phyloP scores from a whole-genome alignment of 1,284 basidiomycete genomes.

The Ustilago sp. region DNA sequence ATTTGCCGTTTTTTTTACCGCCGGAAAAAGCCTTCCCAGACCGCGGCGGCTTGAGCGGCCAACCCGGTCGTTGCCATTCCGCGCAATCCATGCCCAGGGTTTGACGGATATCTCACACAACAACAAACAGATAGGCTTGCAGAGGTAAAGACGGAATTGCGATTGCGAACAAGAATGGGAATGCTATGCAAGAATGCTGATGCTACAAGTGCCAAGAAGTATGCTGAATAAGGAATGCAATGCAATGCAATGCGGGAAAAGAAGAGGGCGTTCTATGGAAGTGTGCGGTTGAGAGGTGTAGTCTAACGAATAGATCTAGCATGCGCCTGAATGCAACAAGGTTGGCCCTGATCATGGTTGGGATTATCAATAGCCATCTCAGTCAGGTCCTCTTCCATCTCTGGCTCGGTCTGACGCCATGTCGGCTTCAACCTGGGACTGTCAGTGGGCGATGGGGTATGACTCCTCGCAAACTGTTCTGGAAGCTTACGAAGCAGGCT shows the following conservation, averaged over 20 bases:
- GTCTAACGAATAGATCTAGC: slow-evolving; percentile 22
- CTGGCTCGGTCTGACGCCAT: slow-evolving; percentile 6
- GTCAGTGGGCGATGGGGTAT: slow-evolving; percentile 26
- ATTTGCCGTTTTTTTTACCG: slow-evolving; percentile 18
- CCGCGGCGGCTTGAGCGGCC: neutral
- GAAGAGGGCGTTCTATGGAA: neutral
- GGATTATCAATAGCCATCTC: slow-evolving; percentile 16
- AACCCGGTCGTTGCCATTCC: neutral
- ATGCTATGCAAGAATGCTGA: neutral
- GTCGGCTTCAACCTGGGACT: slow-evolving; percentile 30
- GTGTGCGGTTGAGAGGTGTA: too few species aligned
- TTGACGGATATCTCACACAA: neutral
- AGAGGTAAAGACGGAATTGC: neutral
- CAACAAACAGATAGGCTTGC: neutral
- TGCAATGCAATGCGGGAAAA: neutral
- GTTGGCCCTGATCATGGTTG: neutral
- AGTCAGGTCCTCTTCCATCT: slow-evolving; percentile 14
- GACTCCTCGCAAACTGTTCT: slow-evolving; percentile 32
- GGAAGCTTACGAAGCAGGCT: slow-evolving; percentile 41
- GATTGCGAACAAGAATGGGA: neutral
- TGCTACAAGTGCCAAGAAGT: too few species aligned
- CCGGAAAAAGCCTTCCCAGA: slow-evolving; percentile 18
- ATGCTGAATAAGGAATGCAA: neutral
- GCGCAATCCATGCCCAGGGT: neutral
- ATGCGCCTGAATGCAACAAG: neutral